These are phyloP conservation scores for Nakazawaea populi DNA, from an alignment of 805 yeast species.

Conservation along the genomic window DNA sequence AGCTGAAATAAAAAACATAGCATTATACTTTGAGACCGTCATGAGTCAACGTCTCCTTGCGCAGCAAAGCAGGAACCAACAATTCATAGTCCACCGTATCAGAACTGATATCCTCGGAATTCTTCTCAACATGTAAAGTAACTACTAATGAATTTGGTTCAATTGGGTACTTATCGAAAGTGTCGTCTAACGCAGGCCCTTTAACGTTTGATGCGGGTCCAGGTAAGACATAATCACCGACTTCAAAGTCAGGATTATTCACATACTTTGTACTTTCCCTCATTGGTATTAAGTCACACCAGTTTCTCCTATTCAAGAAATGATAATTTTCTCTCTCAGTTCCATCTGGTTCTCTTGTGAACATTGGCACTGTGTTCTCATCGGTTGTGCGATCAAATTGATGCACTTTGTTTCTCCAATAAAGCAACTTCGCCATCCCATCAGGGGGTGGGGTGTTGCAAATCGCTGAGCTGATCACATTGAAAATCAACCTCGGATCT, in stretches of 20 bases:
- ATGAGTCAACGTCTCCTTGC: constrained; percentile 18
- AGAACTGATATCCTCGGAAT: constrained; percentile 40
- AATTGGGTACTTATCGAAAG: constrained; percentile 44
- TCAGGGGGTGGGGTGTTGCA: constrained; percentile 91
- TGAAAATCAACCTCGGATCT: constrained; percentile 75
- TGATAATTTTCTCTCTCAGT: constrained; percentile 34
- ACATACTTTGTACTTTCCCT: constrained; percentile 23
- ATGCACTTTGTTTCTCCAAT: constrained; percentile 64
- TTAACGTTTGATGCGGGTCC: constrained; percentile 28
- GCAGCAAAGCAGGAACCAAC: constrained; percentile 56
- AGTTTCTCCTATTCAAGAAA: constrained; percentile 63
- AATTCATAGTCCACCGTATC: constrained; percentile 62
- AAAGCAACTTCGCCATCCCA: constrained; percentile 70
- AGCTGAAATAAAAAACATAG: not conserved
- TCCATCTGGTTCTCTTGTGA: constrained; percentile 55
- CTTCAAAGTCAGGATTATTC: constrained; percentile 18
- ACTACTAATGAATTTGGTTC: constrained; percentile 55
- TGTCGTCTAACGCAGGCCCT: constrained; percentile 8
- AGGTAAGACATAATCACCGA: constrained; percentile 31
- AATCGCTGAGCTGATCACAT: constrained; percentile 85
- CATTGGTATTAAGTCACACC: constrained; percentile 61
- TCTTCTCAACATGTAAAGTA: constrained; percentile 68
- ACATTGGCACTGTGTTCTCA: constrained; percentile 79
- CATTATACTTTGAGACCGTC: constrained; percentile 13
- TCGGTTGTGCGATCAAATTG: constrained; percentile 58